Conservation (phyloP, 495 filamentous ascomycete species). For the Astrothelium subdiscretum region DNA sequence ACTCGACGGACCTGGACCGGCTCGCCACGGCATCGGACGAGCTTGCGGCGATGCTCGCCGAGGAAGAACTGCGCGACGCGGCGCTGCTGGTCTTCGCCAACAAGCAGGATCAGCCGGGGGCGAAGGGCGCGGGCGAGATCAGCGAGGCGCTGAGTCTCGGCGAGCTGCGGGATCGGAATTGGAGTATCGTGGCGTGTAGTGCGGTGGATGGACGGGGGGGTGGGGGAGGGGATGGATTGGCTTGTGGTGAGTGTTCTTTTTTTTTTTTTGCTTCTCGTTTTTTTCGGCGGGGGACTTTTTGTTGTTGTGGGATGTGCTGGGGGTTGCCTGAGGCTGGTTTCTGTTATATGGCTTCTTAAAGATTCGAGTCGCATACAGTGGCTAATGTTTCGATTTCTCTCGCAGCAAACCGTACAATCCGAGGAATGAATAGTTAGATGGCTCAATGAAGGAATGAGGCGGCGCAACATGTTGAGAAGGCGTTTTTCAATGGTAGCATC, state of each 20-base stretch:
- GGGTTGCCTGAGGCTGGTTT: no score
- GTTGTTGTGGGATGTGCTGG: no score
- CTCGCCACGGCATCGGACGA: conserved; percentile 87
- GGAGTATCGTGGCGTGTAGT: conserved; percentile 96
- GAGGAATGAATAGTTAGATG: background rate
- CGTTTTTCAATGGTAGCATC: background rate
- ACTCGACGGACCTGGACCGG: conserved; percentile 92
- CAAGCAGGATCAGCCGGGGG: conserved; percentile 96
- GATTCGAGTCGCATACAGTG: background rate
- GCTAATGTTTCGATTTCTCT: background rate
- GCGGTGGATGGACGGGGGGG: conserved; percentile 90
- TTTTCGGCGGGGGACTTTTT: no score
- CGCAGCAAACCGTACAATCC: background rate
- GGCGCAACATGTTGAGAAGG: background rate
- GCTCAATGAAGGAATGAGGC: no score
- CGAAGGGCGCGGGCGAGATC: conserved; percentile 93
- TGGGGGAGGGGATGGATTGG: conserved; percentile 98
- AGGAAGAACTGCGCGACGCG: conserved; percentile 90
- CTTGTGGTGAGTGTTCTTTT: conserved; percentile 60
- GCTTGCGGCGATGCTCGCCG: conserved; percentile 86
- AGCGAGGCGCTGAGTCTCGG: conserved; percentile 82
- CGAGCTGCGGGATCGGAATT: conserved; percentile 89
- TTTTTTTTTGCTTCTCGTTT: no score
- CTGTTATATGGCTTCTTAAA: background rate
- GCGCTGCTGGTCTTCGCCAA: conserved; percentile 93